Percentiles rank a stretch among this genome's conserved stretches.
Conservation (phyloP, 2,329 filamentous ascomycete genomes). For the Colletotrichum phormii region DNA sequence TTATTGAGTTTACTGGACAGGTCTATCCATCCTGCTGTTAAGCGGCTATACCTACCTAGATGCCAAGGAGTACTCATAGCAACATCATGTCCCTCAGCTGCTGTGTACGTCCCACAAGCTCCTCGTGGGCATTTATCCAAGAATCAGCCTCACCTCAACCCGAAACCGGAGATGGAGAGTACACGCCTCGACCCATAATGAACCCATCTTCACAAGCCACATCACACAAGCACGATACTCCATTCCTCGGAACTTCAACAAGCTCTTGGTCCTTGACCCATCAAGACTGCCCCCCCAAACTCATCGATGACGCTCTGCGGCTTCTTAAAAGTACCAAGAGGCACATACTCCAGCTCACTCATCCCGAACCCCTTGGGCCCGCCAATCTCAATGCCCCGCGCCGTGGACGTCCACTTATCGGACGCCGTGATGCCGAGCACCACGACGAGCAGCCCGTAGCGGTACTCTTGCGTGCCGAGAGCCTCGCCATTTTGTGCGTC, state of each 20-base stretch:
- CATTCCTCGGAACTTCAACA: background rate
- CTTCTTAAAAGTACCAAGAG: slow-evolving; percentile 56
- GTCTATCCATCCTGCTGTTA: background rate
- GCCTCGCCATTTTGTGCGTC: slow-evolving; percentile 68
- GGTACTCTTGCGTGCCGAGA: slow-evolving; percentile 67
- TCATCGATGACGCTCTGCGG: slow-evolving; percentile 60
- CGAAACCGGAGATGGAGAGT: background rate
- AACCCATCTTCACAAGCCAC: background rate
- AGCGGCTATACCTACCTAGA: background rate
- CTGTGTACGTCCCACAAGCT: background rate
- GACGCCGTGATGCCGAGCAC: slow-evolving; percentile 60
- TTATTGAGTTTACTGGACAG: background rate
- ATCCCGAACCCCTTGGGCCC: slow-evolving; percentile 63
- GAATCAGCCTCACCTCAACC: background rate
- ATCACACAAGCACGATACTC: background rate
- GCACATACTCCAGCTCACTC: slow-evolving; percentile 40
- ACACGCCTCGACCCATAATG: background rate
- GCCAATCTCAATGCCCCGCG: slow-evolving; percentile 54
- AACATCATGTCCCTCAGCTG: background rate
- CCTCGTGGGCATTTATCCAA: background rate
- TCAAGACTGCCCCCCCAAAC: slow-evolving; percentile 40
- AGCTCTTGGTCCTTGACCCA: background rate
- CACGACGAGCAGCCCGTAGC: slow-evolving; percentile 63
- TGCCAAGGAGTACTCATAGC: background rate
- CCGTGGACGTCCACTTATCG: slow-evolving; percentile 56